Base-by-base conservation (phyloP, 257 asterid species). In the Solanum lycopersicoides region DNA sequence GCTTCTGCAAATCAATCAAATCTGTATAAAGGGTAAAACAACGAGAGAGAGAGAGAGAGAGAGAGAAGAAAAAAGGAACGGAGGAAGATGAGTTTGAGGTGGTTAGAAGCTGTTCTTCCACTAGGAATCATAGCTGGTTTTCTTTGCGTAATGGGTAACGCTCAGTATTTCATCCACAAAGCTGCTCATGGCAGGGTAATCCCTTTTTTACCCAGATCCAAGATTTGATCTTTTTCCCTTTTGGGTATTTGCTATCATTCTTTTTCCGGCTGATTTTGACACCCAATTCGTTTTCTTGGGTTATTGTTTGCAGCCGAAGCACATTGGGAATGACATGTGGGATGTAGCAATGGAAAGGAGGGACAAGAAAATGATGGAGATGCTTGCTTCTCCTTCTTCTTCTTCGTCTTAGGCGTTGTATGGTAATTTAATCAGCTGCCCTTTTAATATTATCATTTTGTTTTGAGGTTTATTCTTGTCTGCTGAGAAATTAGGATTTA, bases 131-230 rank as follows among this genome's bases (percentile, higher is more conserved):
- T 96, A 23, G 99, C 96, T 8, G 99, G 99, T 77, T 92, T 97
- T 94, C 98, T 96, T 50, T 97, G 99, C 88, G 93, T 96, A 16
- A 94, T 94, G 96, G 99, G 99, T 7, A 97, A 97, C 88, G 95
- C 97, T 71, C 99, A 95, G 76, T 94, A 97, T 77, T 90, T 73
- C 91, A 93, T 95, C 93, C 97, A 97, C 96, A 96, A 92, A 89
- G 96, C 98, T 60, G 95, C 95, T 75, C 97, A 96, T 90, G 99
- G 99, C 92, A 96, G 99, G 88, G 98, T 96, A 63, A 39, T 9
- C 21, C 30, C 37, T 39, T 35, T 42, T 34, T 41, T 16, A 63
- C 41, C 45, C 72, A 79, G 87, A 39, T 42, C 28, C 21, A 41
- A 83, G 3, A 12, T 8, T 73, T 30, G 56, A 37, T 35, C 28